Evolutionary conservation across 495 filamentous ascomycete species (phyloP), one percentile per base, ranked within the genome.

Genomic region (Chaetomium tenue): DNA sequence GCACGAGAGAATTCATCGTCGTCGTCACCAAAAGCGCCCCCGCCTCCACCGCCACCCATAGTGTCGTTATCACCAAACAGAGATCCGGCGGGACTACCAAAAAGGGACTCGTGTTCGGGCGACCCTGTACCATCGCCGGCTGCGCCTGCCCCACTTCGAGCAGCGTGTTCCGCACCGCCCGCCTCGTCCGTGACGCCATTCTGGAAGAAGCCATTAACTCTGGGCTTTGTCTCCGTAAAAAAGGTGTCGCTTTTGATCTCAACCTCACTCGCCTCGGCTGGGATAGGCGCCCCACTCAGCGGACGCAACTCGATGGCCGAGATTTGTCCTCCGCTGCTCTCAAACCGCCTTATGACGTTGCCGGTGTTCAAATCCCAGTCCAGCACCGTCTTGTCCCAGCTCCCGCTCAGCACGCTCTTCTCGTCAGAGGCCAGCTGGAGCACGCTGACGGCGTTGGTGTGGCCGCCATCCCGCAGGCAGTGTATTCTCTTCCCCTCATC

Each of bases 331-430:
- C 89, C 91, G 67, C 83, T 89, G 25, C 89, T 86, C 47, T 86
- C 84, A 69, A 92, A 99, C 16, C 81, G 80, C 30, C 91, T 86
- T 56, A 86, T 84, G 18, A 89, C 80, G 68, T 90, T 83, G 5
- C 95, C 95, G 3, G 87, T 94, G 67, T 98, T 91, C 39, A 99
- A 74, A 71, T 99, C 94, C 94, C 94, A 99, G 70, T 99, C 92
- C 56, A 90, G 85, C 9, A 98, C 86, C 20, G 83, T 86, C 76
- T 96, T 97, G 73, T 99, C 94, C 94, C 94, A 99, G 76, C 92
- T 93, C 2, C 94, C 94, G 16, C 92, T 97, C 4, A 99, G 79
- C 44, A 97, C 82, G 33, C 89, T 92, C 70, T 86, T 86, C 77
- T 99, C 94, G 66, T 98, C 92, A 3, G 87, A 83, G 0, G 90